These are phyloP conservation scores for Beauveria scarabaeidicola DNA, from an alignment of 2,329 filamentous ascomycete genomes.

Conservation along the genomic window DNA sequence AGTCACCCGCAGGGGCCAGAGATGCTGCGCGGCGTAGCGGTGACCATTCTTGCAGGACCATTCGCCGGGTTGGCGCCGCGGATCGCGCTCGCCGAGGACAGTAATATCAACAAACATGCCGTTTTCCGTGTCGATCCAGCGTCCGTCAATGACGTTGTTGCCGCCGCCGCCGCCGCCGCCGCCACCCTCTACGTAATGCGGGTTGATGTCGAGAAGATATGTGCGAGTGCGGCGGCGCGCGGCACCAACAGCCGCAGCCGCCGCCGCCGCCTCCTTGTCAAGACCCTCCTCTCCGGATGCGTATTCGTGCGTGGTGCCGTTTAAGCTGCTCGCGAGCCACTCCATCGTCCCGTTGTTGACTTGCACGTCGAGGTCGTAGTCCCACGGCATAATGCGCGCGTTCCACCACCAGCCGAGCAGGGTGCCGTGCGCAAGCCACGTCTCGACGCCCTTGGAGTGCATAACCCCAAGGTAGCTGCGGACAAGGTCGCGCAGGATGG, in stretches of 20 bases:
- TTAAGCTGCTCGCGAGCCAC: constrained; percentile 57
- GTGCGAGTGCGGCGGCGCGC: constrained; percentile 24
- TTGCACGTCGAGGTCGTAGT: constrained; percentile 78
- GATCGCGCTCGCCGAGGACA: constrained; percentile 59
- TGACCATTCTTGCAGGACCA: constrained; percentile 79
- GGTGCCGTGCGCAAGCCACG: constrained; percentile 81
- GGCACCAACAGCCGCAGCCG: constrained; percentile 30
- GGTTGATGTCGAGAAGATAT: constrained; percentile 73
- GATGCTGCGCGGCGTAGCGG: constrained; percentile 58
- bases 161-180: constrained; percentile 36
- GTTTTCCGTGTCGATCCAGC: constrained; percentile 70
- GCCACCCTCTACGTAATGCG: constrained; percentile 46
- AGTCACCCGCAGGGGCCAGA: constrained; percentile 67
- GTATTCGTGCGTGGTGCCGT: constrained; percentile 58
- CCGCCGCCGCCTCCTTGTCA: constrained; percentile 27
- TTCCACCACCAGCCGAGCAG: constrained; percentile 90
- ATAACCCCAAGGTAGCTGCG: constrained; percentile 66
- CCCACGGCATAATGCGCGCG: constrained; percentile 68
- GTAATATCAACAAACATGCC: constrained; percentile 82
- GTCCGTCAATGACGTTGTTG: constrained; percentile 71
- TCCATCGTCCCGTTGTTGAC: constrained; percentile 58
- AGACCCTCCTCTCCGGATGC: constrained; percentile 9
- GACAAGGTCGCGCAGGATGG: constrained; percentile 60
- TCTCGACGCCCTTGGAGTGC: constrained; percentile 57
- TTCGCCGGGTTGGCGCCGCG: constrained; percentile 47